Evolutionary conservation across 495 filamentous ascomycete genomes (phyloP).

Genomic region (Xanthoparmelia taractica): DNA sequence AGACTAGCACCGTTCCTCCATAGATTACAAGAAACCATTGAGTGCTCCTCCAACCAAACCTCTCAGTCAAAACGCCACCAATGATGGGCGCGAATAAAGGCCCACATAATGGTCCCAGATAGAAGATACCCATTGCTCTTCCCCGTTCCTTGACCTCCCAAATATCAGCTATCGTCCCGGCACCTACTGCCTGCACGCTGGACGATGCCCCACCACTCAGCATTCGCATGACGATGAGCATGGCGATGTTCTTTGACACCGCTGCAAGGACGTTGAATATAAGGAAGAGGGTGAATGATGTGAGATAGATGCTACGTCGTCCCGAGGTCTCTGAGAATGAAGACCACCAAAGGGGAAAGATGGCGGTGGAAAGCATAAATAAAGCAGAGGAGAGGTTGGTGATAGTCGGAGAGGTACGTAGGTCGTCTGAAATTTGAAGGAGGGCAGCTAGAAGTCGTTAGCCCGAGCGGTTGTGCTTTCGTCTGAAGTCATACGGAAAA

Average conservation of each 20-base stretch:
- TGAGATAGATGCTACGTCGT: conserved; percentile 75
- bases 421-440: conserved; percentile 54
- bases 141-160: conserved; percentile 80
- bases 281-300: conserved; percentile 73
- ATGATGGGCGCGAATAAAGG: conserved; percentile 82
- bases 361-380: conserved; percentile 85
- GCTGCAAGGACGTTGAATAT: conserved; percentile 69
- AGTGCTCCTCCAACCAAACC: conserved; percentile 74
- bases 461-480: conserved; percentile 12
- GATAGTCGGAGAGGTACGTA: conserved; percentile 59
- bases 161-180: conserved; percentile 85
- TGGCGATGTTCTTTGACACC: conserved; percentile 64
- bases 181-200: conserved; percentile 81
- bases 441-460: conserved; percentile 52
- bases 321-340: conserved; percentile 79
- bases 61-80: conserved; percentile 65
- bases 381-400: conserved; percentile 78
- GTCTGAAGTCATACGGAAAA: conserved; percentile 52
- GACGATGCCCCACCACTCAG: conserved; percentile 77
- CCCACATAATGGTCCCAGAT: conserved; percentile 80
- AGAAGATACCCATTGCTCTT: conserved; percentile 87
- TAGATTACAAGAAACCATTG: conserved; percentile 81
- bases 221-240: conserved; percentile 81
- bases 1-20: conserved; percentile 55
- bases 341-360: conserved; percentile 94